Percentiles rank a stretch among this genome's conserved stretches.
Conservation (phyloP, 2,329 filamentous ascomycete genomes). For the Exserohilum rostratum region DNA sequence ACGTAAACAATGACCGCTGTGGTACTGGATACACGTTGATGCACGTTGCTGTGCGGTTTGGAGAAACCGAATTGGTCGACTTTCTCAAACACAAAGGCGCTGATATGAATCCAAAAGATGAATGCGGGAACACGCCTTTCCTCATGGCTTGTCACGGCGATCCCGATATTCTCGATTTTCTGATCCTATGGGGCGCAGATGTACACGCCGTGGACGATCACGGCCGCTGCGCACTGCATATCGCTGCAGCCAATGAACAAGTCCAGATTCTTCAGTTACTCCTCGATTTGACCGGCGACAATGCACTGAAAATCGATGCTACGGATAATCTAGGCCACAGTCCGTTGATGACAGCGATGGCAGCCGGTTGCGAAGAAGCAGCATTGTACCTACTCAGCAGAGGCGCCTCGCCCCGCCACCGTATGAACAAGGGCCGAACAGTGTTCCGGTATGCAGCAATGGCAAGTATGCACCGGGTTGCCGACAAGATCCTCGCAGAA, state of each 20-base stretch:
- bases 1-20: background rate
- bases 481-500: background rate
- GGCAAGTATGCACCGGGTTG: background rate
- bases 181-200: background rate
- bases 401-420: background rate
- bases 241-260: background rate
- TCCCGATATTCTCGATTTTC: background rate
- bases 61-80: background rate
- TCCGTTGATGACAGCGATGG: background rate
- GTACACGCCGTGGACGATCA: background rate
- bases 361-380: background rate
- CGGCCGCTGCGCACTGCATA: background rate
- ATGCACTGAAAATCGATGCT: background rate
- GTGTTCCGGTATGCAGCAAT: background rate
- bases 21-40: background rate
- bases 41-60: background rate
- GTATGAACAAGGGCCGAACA: background rate
- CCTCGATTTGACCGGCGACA: background rate
- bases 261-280: background rate
- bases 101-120: background rate
- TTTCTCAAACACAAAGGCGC: background rate
- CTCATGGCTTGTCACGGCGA: background rate
- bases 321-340: background rate
- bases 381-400: background rate
- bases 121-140: background rate